Base-by-base conservation (phyloP, 2,329 filamentous ascomycete species). In the Fusarium acutatum region DNA sequence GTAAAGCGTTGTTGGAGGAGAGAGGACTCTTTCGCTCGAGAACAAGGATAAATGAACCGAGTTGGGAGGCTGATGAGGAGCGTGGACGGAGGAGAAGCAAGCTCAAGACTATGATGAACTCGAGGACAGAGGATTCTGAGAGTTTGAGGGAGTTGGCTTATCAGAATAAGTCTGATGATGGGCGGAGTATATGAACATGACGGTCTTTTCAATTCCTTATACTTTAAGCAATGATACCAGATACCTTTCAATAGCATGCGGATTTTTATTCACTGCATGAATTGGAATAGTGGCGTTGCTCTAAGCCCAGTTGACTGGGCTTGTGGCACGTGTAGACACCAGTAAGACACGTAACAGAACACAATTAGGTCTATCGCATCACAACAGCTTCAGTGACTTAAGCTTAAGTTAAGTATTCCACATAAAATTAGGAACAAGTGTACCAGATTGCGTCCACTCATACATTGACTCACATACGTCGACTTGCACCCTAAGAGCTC, bases 331-430 rank as follows among this genome's bases (percentile, higher is more conserved):
- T 37, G 18, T 4, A 26, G 3, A 0, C 1, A 3, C 20, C 6
- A 20, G 4, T 9, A 24, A 20, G 30, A 20, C 1, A 32, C 10
- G 2, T 3, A 10, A 8, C 7, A 32, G 15, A 52, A 3, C 6
- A 35, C 5, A 35, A 12, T 0, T 17, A 6, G n/a, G 5, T 12
- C 24, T 20, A 15, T 8, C 6, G 0, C n/a, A 52, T 35, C 6
- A 34, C 7, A 22, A 22, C n/a, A 52, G 0, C 3, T 15, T 22
- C 0, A 24, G 6, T 8, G 5, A 6, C n/a, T 26, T 0, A 0
- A 20, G 8, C 17, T n/a, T 5, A 2, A n/a, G 46, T 17, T 7
- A 7, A 17, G 9, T 17, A 13, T 7, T 0, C 24, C 11, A 12
- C 7, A 8, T 20, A 20, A 18, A 17, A 5, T 6, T 1, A 24